Evolutionary conservation across 2,329 filamentous ascomycete species (phyloP).

Genomic region (Dothideomycetes sp.): DNA sequence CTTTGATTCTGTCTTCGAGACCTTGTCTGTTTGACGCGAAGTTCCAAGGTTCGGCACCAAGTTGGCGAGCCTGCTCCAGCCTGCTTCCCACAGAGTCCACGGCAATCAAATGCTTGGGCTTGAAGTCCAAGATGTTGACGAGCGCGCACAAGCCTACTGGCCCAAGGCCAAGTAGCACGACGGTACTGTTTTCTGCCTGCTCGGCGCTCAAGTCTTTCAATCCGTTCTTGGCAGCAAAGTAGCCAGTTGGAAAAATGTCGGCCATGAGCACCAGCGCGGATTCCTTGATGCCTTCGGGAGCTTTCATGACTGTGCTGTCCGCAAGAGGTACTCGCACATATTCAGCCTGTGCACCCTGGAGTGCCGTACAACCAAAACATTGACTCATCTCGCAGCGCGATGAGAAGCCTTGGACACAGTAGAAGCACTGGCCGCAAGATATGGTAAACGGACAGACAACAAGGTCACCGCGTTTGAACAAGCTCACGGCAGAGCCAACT

Average conservation of each 20-base stretch:
- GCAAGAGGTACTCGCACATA: constrained; percentile 65
- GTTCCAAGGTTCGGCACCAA: constrained; percentile 64
- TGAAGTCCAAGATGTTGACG: constrained; percentile 63
- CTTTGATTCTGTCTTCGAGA: constrained; percentile 58
- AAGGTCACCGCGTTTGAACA: constrained; percentile 61
- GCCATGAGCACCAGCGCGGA: constrained; percentile 76
- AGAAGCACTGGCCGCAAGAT: constrained; percentile 72
- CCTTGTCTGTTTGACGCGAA: constrained; percentile 56
- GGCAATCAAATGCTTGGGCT: constrained; percentile 65
- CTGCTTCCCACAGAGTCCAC: constrained; percentile 49
- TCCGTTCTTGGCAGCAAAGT: constrained; percentile 70
- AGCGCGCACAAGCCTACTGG: constrained; percentile 71
- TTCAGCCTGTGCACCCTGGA: constrained; percentile 21
- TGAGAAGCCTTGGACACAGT: constrained; percentile 66
- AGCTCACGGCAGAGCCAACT: constrained; percentile 55
- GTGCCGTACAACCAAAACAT: constrained; percentile 55
- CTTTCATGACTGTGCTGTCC: constrained; percentile 66
- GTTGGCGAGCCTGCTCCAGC: constrained; percentile 54
- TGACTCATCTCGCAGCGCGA: constrained; percentile 62
- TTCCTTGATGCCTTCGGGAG: constrained; percentile 60
- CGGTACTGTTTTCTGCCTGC: constrained; percentile 55
- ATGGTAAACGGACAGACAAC: constrained; percentile 76
- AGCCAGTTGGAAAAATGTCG: constrained; percentile 82
- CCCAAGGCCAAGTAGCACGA: constrained; percentile 76
- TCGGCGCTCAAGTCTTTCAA: constrained; percentile 51